phyloP scores from a whole-genome alignment of 352 stramenopile genomes.

The Pythium brachiatum region DNA sequence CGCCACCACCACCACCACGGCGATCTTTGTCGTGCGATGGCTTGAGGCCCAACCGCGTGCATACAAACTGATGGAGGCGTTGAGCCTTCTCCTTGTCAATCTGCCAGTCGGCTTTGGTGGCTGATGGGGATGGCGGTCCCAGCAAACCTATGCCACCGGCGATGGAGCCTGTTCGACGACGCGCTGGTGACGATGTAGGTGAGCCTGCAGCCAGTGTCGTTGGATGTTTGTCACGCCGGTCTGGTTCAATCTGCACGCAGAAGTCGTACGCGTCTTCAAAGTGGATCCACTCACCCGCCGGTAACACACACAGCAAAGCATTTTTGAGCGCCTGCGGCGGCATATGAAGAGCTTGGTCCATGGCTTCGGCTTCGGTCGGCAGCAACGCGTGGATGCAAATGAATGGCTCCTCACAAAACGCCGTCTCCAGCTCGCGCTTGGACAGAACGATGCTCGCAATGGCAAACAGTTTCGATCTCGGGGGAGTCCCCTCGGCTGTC shows the following conservation, averaged over 20 bases:
- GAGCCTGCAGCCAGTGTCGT: neutral
- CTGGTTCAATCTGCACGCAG: conserved; percentile 59
- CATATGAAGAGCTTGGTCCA: conserved; percentile 38
- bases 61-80: conserved; percentile 62
- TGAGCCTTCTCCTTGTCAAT: conserved; percentile 50
- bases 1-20: conserved; percentile 8
- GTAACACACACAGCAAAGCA: conserved; percentile 61
- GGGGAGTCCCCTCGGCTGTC: neutral
- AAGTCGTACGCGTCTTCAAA: conserved; percentile 62
- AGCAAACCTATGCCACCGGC: neutral
- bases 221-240: conserved; percentile 41
- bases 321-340: conserved; percentile 36
- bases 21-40: conserved; percentile 28
- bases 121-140: neutral
- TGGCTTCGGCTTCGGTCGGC: conserved; percentile 44
- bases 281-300: conserved; percentile 40
- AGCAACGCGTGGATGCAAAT: conserved; percentile 51
- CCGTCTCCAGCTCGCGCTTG: conserved; percentile 37
- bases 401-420: conserved; percentile 46
- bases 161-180: conserved; percentile 18
- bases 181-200: neutral
- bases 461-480: conserved; percentile 30
- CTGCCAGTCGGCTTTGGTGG: conserved; percentile 30
- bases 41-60: conserved; percentile 44
- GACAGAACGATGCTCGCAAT: conserved; percentile 60